phyloP scores from a whole-genome alignment of 1,284 basidiomycete species.

The Pisolithus thermaeus region DNA sequence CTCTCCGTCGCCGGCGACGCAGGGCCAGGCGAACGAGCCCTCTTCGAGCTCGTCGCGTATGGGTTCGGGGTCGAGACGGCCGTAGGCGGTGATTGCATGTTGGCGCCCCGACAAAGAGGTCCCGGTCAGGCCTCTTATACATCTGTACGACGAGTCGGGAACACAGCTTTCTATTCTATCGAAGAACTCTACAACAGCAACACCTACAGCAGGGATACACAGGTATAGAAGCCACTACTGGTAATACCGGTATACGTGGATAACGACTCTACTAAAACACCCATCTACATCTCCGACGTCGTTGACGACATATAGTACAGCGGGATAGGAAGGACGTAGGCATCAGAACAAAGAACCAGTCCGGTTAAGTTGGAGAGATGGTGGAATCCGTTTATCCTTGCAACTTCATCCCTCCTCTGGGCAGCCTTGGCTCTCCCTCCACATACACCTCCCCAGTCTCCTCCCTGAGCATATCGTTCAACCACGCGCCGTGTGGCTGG shows the following conservation, averaged over 20 bases:
- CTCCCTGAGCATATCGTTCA: slow-evolving; percentile 70
- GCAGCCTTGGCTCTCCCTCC: slow-evolving; percentile 61
- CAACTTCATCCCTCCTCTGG: slow-evolving; percentile 48
- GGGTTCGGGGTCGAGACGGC: slow-evolving; percentile 53
- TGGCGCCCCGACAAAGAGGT: slow-evolving; percentile 30
- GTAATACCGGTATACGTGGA: too few species aligned
- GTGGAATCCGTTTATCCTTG: slow-evolving; percentile 31
- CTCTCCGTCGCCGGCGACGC: neutral
- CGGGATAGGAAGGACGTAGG: too few species aligned
- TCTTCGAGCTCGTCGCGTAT: slow-evolving; percentile 38
- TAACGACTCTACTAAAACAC: too few species aligned
- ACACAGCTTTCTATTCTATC: neutral
- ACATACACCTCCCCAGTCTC: slow-evolving; percentile 66
- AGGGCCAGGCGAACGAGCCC: neutral
- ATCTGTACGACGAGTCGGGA: too few species aligned
- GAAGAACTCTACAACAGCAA: neutral
- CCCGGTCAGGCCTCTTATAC: too few species aligned
- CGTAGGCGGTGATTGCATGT: slow-evolving; percentile 41
- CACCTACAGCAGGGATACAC: too few species aligned
- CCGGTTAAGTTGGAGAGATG: too few species aligned
- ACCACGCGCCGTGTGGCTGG: slow-evolving; percentile 71
- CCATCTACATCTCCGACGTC: too few species aligned
- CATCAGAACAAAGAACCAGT: too few species aligned
- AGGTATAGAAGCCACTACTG: too few species aligned
- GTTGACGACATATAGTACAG: too few species aligned